Evolutionary conservation across 257 asterid species (phyloP).

Genomic region (Ocimum tenuiflorum): DNA sequence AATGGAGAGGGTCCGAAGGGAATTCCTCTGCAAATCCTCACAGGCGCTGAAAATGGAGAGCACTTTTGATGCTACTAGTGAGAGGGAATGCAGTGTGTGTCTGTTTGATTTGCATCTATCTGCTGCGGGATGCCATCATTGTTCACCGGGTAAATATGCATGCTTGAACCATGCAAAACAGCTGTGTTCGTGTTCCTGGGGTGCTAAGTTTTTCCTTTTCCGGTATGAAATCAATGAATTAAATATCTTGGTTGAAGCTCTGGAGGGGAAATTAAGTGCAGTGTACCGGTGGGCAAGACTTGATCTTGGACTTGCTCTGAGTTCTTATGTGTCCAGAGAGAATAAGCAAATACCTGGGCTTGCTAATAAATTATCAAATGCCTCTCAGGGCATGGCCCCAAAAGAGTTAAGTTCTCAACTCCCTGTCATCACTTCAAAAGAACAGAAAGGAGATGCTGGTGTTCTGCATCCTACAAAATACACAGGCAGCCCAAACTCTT

Average conservation of each 20-base stretch:
- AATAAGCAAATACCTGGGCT: conserved; percentile 37
- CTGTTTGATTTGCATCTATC: conserved; percentile 90
- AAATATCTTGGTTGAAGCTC: conserved; percentile 82
- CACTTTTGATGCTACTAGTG: conserved; percentile 79
- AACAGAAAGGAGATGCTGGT: conserved; percentile 37
- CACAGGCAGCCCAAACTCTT: conserved; percentile 24
- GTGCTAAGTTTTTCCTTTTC: conserved; percentile 83
- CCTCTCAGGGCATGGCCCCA: conserved; percentile 32
- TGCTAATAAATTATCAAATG: conserved; percentile 29
- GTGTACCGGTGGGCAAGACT: conserved; percentile 94
- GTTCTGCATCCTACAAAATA: conserved; percentile 20
- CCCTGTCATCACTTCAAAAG: conserved; percentile 25
- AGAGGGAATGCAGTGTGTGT: conserved; percentile 95
- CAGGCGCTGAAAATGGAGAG: conserved; percentile 93
- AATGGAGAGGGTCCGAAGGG: conserved; percentile 72
- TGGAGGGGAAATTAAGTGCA: conserved; percentile 96
- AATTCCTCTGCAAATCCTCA: conserved; percentile 67
- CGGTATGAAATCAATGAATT: conserved; percentile 78
- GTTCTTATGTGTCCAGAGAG: conserved; percentile 70
- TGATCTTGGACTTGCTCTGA: conserved; percentile 87
- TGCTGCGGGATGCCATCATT: conserved; percentile 95
- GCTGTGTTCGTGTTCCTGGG: conserved; percentile 90
- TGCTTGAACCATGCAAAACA: conserved; percentile 95
- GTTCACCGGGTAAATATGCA: conserved; percentile 92
- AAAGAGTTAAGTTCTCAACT: conserved; percentile 33